A percentile compares a stretch with the other conserved stretches of the same genome.
These are phyloP conservation scores for Crucibulum laeve DNA, from an alignment of 768 basidiomycete genomes.

Conservation along the genomic window DNA sequence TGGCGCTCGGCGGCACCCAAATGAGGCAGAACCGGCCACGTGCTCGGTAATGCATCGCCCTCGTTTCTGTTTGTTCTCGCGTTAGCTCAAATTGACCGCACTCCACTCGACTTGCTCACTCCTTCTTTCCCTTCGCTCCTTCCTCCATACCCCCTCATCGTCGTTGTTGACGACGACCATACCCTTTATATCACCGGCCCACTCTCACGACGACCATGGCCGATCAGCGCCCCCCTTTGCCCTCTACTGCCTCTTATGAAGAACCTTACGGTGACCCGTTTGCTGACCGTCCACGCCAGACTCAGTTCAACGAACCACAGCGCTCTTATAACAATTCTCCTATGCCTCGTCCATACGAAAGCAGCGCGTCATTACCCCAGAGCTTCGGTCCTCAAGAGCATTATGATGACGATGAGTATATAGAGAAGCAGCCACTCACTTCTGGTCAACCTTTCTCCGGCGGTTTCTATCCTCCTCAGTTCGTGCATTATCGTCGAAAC, in stretches of 20 bases:
- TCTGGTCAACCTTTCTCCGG: constrained; percentile 48
- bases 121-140: constrained; percentile 6
- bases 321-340: constrained; percentile 33
- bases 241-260: constrained; percentile 25
- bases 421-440: constrained; percentile 77
- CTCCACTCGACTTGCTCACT: too few species aligned
- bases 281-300: constrained; percentile 58
- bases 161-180: too few species aligned
- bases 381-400: constrained; percentile 40
- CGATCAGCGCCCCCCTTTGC: constrained; percentile 33
- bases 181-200: too few species aligned
- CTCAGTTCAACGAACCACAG: constrained; percentile 57
- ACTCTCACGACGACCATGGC: too few species aligned
- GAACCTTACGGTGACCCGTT: constrained; percentile 62
- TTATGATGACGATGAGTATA: constrained; percentile 63
- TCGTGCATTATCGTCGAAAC: constrained; percentile 21
- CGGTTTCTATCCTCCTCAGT: constrained; percentile 77
- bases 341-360: constrained; percentile 49
- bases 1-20: too few species aligned
- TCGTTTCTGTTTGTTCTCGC: constrained; percentile 7
- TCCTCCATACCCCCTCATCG: constrained; percentile 6
- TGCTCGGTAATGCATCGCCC: constrained; percentile 8
- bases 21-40: constrained; percentile 3
- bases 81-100: constrained; percentile 9
- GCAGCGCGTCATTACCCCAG: constrained; percentile 49